Conservation (phyloP, 2,329 filamentous ascomycete genomes). For the Cordyceps javanica region DNA sequence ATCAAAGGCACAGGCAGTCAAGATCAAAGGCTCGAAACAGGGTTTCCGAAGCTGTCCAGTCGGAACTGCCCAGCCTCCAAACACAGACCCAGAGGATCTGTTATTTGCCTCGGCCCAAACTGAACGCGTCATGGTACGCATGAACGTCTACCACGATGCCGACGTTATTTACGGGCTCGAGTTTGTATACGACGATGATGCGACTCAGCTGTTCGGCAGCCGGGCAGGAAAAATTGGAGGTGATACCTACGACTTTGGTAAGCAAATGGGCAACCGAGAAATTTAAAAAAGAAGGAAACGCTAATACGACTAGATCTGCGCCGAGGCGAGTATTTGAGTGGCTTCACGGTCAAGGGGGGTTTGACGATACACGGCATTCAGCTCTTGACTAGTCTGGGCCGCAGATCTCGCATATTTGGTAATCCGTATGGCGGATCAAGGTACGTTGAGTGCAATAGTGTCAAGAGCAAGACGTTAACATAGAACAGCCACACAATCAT, state of each 20-base stretch:
- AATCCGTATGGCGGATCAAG: slow-evolving; percentile 72
- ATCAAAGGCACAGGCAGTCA: slow-evolving; percentile 66
- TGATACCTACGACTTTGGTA: slow-evolving; percentile 72
- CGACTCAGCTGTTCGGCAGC: slow-evolving; percentile 81
- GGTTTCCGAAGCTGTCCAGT: slow-evolving; percentile 73
- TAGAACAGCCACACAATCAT: slow-evolving; percentile 70
- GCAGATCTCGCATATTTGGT: slow-evolving; percentile 79
- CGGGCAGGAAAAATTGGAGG: slow-evolving; percentile 63
- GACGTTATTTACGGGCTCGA: slow-evolving; percentile 77
- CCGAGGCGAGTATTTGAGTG: slow-evolving; percentile 78
- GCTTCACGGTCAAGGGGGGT: slow-evolving; percentile 76
- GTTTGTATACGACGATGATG: slow-evolving; percentile 85
- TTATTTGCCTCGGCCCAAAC: slow-evolving; percentile 64
- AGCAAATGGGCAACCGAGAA: slow-evolving; percentile 28
- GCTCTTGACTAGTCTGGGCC: slow-evolving; percentile 81
- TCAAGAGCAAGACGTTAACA: not conserved
- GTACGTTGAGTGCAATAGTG: slow-evolving; percentile 48
- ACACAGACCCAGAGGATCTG: slow-evolving; percentile 63
- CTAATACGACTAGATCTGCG: slow-evolving; percentile 58
- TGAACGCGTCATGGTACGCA: slow-evolving; percentile 65
- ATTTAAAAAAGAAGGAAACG: not conserved
- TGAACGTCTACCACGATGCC: slow-evolving; percentile 68
- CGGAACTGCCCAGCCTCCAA: slow-evolving; percentile 65
- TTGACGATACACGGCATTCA: slow-evolving; percentile 84
- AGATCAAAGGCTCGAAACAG: slow-evolving; percentile 61